Base-by-base conservation (phyloP, 352 stramenopile genomes). In the Globisporangium nagaii region DNA sequence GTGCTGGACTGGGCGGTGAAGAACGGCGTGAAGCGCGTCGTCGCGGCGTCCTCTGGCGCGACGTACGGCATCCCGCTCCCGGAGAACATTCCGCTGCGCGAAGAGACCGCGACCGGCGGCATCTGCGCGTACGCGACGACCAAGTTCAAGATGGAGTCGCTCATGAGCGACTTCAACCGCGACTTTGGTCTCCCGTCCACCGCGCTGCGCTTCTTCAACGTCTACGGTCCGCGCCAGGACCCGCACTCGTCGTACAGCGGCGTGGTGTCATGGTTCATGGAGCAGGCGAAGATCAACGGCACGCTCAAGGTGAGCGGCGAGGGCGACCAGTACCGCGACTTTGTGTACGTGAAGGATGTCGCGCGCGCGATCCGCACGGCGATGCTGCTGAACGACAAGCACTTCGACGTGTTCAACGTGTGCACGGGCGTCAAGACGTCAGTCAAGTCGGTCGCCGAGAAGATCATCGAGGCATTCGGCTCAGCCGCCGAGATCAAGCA, bases 201-300 rank as follows among this genome's bases (percentile, higher is more conserved):
- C 7, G 83, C 83, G 11, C 70, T 93, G 45, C 80, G 80, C 4
- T 91, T 93, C 53, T 93, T 93, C 63, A 93, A 93, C 49, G 83
- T 91, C 5, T 93, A 90, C 55, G 83, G 83, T 2, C 83, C 83
- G 2, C 79, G 83, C 13, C 83, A 93, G 56, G 83, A 93, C 54
- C 80, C 83, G 2, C 71, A 90, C 66, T 93, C 83, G 53, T 87
- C 78, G 15, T 90, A 93, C 67, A 90, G 80, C 47, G 83, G 83
- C 15, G 83, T 93, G 27, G 76, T 93, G 25, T 90, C 83, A 37
- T 90, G 77, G 79, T 89, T 93, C 62, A 93, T 93, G 83, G 83
- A 93, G 60, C 78, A 90, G 68, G 80, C 83, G 30, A 86, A 85
- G 64, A 88, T 79, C 60, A 88, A 93, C 58, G 80, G 79, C 43